Evolutionary conservation across 2,329 filamentous ascomycete genomes (phyloP).

Genomic region (Teratosphaeria pseudoeucalypti): DNA sequence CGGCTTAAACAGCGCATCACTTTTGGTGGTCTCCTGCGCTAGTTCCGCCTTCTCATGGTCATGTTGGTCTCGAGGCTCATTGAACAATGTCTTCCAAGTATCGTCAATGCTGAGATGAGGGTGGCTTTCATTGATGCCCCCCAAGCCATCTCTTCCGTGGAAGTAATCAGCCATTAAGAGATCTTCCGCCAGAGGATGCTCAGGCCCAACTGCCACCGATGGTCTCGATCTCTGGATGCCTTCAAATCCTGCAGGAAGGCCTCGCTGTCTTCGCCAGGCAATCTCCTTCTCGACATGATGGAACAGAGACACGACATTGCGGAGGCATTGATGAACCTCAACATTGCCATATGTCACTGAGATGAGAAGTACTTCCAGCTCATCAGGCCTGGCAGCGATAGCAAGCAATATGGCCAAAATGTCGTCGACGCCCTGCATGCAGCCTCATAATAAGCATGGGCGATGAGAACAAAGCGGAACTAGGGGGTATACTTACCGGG

Average conservation of each 20-base stretch:
- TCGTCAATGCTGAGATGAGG: slow-evolving; percentile 38
- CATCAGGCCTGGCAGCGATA: slow-evolving; percentile 68
- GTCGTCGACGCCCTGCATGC: slow-evolving; percentile 67
- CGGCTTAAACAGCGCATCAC: slow-evolving; percentile 55
- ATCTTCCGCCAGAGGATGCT: slow-evolving; percentile 76
- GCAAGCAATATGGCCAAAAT: slow-evolving; percentile 79
- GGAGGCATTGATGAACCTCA: slow-evolving; percentile 71
- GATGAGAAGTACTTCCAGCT: slow-evolving; percentile 75
- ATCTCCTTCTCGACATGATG: slow-evolving; percentile 84
- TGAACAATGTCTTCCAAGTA: slow-evolving; percentile 39
- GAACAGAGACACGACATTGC: slow-evolving; percentile 83
- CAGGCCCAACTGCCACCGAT: slow-evolving; percentile 69
- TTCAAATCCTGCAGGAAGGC: slow-evolving; percentile 60
- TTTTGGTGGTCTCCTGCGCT: slow-evolving; percentile 27
- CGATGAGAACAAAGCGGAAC: neutral
- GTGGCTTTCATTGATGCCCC: slow-evolving; percentile 39
- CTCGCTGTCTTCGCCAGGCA: slow-evolving; percentile 64
- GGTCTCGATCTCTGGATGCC: slow-evolving; percentile 61
- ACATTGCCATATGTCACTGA: slow-evolving; percentile 94
- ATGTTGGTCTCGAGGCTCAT: slow-evolving; percentile 20
- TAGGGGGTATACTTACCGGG: slow-evolving; percentile 48
- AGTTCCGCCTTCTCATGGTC: slow-evolving; percentile 24
- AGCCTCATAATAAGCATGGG: neutral
- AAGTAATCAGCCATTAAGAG: slow-evolving; percentile 25
- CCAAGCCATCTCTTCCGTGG: slow-evolving; percentile 41